Percentiles rank a stretch among this genome's conserved stretches.
Conservation (phyloP, 257 asterid genomes). For the Scutellaria minor region DNA sequence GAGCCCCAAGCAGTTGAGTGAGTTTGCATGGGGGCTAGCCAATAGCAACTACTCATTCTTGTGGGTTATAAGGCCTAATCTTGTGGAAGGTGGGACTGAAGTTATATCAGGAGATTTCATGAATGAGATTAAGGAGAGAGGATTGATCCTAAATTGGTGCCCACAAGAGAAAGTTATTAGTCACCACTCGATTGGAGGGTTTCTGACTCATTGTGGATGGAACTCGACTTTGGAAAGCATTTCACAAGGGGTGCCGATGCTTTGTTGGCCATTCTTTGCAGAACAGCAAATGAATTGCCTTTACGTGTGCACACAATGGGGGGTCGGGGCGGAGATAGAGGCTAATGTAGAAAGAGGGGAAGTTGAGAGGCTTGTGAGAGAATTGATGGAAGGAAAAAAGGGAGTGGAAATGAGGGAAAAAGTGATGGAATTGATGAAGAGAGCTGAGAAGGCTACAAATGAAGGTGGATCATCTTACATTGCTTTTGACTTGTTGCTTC, state of each 20-base stretch:
- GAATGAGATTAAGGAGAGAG: constrained; percentile 39
- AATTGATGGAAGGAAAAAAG: constrained; percentile 46
- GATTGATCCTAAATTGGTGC: constrained; percentile 49
- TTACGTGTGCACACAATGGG: constrained; percentile 43
- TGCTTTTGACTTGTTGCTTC: constrained; percentile 35
- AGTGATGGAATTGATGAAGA: constrained; percentile 39
- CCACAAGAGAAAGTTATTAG: constrained; percentile 47
- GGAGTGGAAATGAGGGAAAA: constrained; percentile 42
- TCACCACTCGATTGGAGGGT: constrained; percentile 45
- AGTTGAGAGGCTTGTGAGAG: constrained; percentile 47
- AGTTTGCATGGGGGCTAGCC: constrained; percentile 55
- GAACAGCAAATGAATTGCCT: constrained; percentile 48
- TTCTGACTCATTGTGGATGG: constrained; percentile 51
- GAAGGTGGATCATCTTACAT: constrained; percentile 42
- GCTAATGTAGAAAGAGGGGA: constrained; percentile 32
- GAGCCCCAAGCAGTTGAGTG: constrained; percentile 43
- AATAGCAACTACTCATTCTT: constrained; percentile 45
- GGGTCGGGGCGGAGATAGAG: constrained; percentile 47
- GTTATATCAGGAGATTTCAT: constrained; percentile 35
- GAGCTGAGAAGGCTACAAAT: constrained; percentile 35
- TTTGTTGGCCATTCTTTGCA: constrained; percentile 53
- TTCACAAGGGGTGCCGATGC: constrained; percentile 40
- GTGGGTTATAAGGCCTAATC: constrained; percentile 55
- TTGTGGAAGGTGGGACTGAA: constrained; percentile 43
- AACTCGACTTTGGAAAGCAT: constrained; percentile 46